Base-by-base conservation (phyloP, 805 yeast genomes). In the Tetrapisispora arboricola region DNA sequence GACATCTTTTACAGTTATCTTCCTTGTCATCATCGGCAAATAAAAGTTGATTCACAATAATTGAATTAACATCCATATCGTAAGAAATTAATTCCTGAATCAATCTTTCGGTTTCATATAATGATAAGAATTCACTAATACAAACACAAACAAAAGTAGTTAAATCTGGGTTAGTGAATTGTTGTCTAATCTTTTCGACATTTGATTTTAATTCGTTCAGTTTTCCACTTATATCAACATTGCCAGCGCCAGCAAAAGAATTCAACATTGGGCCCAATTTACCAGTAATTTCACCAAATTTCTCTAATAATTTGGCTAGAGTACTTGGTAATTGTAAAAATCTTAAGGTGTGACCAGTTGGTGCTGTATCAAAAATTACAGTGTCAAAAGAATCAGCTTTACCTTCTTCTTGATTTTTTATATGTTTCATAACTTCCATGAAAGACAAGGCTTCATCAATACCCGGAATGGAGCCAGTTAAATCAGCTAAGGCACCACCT, bases 351-450 rank as follows among this genome's bases (percentile, higher is more conserved):
- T 92, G 99, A 28, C 99, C 99, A 0, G 99, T 92, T 53, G 99
- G 99, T 0, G 99, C 98, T n/a, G 99, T 92, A 63, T 92, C 99
- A 57, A 92, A 92, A 50, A 92, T 86, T 49, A 92, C 88, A 8
- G 95, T 86, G 51, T 84, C 86, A 60, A 83, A 92, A 36, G 71
- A 71, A 22, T 62, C 65, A 22, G 61, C 57, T 17, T 58, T 57
- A 16, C 65, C 65, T 20, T 51, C 51, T 47, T 70, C 69, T 65
- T 84, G 92, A 49, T 75, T 78, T 65, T 87, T 88, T 64, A 92
- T 88, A 59, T 92, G 97, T 62, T 92, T 92, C 73, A 92, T 76
- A 26, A 92, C 97, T 66, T 92, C 98, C 82, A 94, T 92, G 59
- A 92, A 92, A 13, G 96, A 86, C 54, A 92, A 72, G 0, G 97